Conservation (phyloP, 176 grass and related monocot genomes). For the Eremochloa ophiuroides region DNA sequence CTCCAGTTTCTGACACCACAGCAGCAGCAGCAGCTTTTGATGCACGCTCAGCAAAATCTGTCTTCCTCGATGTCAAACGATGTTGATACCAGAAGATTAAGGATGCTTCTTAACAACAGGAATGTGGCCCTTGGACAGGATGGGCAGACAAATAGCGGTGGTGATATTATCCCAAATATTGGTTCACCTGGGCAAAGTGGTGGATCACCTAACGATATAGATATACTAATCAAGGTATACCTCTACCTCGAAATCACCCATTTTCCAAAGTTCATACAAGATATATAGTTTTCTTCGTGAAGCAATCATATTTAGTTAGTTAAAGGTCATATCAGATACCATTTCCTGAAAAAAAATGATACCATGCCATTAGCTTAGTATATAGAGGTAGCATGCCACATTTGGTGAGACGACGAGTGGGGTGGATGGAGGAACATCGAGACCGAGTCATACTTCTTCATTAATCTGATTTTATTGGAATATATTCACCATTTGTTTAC, state of each 20-base stretch:
- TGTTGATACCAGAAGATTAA: constrained; percentile 71
- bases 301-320: constrained; percentile 11
- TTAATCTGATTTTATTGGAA: constrained; percentile 1
- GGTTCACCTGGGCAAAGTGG: constrained; percentile 69
- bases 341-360: too few species aligned
- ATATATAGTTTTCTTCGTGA: not conserved
- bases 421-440: not conserved
- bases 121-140: constrained; percentile 67
- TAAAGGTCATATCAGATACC: not conserved
- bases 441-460: not conserved
- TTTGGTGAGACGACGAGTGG: not conserved
- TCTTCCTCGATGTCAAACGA: constrained; percentile 65
- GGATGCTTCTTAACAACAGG: constrained; percentile 68
- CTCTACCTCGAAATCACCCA: not conserved
- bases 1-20: constrained; percentile 68
- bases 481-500: not conserved
- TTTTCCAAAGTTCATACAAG: not conserved
- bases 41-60: constrained; percentile 78
- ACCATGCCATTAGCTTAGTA: constrained; percentile 1
- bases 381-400: not conserved
- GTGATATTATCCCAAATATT: constrained; percentile 67
- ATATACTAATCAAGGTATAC: constrained; percentile 70
- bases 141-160: constrained; percentile 57
- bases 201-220: constrained; percentile 49
- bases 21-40: constrained; percentile 68